Conservation (phyloP, 2,329 filamentous ascomycete species). For the Proliferodiscus dingleyae region DNA sequence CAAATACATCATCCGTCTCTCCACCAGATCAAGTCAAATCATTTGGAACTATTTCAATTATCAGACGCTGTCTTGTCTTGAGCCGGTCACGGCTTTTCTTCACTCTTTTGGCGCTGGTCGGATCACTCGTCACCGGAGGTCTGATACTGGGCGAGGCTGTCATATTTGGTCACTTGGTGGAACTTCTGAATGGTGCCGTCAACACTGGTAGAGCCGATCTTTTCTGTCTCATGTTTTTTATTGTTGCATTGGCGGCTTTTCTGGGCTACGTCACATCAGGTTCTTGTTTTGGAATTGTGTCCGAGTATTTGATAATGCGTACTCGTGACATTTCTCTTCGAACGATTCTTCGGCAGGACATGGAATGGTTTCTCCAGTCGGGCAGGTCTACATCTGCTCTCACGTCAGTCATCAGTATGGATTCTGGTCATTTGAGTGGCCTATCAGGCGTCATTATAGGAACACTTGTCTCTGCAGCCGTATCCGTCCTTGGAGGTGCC, state of each 20-base stretch:
- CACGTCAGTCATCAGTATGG: constrained; percentile 63
- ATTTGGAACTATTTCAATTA: constrained; percentile 15
- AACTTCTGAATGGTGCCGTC: constrained; percentile 39
- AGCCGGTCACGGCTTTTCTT: constrained; percentile 36
- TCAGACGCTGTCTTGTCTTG: constrained; percentile 27
- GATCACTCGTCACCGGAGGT: constrained; percentile 41
- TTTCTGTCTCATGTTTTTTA: constrained; percentile 42
- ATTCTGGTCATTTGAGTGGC: constrained; percentile 61
- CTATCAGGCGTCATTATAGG: constrained; percentile 68
- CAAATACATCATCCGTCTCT: not conserved
- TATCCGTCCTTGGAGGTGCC: constrained; percentile 65
- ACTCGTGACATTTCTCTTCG: constrained; percentile 61
- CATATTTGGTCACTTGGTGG: constrained; percentile 49
- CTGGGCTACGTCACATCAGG: constrained; percentile 56
- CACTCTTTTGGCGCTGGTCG: constrained; percentile 16
- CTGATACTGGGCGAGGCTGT: constrained; percentile 50
- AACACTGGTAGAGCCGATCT: constrained; percentile 28
- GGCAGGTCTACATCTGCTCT: constrained; percentile 57
- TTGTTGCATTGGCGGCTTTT: constrained; percentile 50
- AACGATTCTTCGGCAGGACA: constrained; percentile 59
- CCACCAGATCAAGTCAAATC: not conserved
- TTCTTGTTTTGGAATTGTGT: constrained; percentile 48
- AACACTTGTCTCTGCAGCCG: constrained; percentile 60
- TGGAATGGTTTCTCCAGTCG: constrained; percentile 67
- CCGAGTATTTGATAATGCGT: constrained; percentile 60